These are phyloP conservation scores for Daucus carota DNA, from an alignment of 129 eudicot genomes.

Conservation along the genomic window DNA sequence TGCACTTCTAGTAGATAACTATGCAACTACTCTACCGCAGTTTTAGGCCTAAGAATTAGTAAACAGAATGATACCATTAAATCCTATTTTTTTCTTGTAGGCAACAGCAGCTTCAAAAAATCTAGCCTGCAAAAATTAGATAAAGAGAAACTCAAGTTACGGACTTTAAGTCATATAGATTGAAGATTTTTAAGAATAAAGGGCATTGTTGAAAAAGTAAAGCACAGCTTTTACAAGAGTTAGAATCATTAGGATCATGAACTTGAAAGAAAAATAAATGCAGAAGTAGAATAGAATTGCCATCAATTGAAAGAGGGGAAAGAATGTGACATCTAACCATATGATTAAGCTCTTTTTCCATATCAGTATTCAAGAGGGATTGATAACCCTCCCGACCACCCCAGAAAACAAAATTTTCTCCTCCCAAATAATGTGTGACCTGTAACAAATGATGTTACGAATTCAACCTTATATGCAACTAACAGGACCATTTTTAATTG, in stretches of 20 bases:
- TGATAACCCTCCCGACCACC: conserved; percentile 99
- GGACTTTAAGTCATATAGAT: background rate
- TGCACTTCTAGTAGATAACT: background rate
- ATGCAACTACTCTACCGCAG: background rate
- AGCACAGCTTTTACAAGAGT: background rate
- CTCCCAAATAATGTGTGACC: conserved; percentile 99
- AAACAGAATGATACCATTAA: conserved; percentile 46
- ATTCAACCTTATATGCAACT: background rate
- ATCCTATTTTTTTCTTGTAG: conserved; percentile 96
- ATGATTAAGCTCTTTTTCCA: conserved; percentile 95
- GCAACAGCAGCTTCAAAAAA: conserved; percentile 90
- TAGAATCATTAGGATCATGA: background rate
- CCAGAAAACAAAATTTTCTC: conserved; percentile 98
- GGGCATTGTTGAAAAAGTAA: background rate
- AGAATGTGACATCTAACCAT: conserved; percentile 39
- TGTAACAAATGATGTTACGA: conserved; percentile 13
- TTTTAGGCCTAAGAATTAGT: background rate
- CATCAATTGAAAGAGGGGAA: background rate
- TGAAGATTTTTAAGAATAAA: no score
- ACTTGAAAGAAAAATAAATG: background rate
- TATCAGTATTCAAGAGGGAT: conserved; percentile 88
- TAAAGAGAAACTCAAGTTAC: background rate
- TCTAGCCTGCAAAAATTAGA: conserved; percentile 48
- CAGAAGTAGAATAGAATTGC: background rate
- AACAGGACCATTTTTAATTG: background rate